phyloP scores from a whole-genome alignment of 2,329 filamentous ascomycete species.

The Apiospora saccharicola region DNA sequence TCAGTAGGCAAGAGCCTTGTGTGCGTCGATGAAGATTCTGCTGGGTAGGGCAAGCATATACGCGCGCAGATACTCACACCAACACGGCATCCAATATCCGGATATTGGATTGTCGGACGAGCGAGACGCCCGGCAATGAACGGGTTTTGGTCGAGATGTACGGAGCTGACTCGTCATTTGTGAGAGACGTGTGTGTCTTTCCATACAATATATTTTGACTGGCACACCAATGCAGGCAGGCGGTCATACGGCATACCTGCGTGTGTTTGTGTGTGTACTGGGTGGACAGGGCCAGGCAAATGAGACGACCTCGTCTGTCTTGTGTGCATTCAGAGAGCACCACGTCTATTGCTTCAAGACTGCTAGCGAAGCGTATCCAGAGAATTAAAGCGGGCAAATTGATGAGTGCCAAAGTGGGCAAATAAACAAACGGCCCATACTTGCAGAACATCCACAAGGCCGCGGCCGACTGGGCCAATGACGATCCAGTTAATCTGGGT shows the following conservation, averaged over 20 bases:
- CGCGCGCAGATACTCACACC: slow-evolving; percentile 9
- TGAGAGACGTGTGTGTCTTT: neutral
- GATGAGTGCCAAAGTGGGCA: neutral
- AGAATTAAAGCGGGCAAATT: neutral
- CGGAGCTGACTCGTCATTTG: neutral
- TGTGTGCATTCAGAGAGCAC: slow-evolving; percentile 1
- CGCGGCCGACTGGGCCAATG: neutral
- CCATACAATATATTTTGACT: neutral
- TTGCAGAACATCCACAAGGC: slow-evolving; percentile 19
- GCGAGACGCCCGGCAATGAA: slow-evolving; percentile 5
- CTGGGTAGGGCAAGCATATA: neutral
- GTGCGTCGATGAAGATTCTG: neutral
- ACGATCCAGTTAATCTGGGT: neutral
- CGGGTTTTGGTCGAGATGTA: neutral
- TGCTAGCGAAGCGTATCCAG: neutral
- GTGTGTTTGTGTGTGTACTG: neutral
- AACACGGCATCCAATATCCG: slow-evolving; percentile 7
- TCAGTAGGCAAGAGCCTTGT: neutral
- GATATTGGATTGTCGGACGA: neutral
- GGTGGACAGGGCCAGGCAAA: neutral
- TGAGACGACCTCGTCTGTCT: neutral
- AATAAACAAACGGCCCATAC: neutral
- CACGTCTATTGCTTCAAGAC: neutral
- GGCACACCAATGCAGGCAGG: slow-evolving; percentile 15
- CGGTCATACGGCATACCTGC: slow-evolving; percentile 5